phyloP scores from a whole-genome alignment of 2,329 filamentous ascomycete genomes.

The Fusarium verrucosum region DNA sequence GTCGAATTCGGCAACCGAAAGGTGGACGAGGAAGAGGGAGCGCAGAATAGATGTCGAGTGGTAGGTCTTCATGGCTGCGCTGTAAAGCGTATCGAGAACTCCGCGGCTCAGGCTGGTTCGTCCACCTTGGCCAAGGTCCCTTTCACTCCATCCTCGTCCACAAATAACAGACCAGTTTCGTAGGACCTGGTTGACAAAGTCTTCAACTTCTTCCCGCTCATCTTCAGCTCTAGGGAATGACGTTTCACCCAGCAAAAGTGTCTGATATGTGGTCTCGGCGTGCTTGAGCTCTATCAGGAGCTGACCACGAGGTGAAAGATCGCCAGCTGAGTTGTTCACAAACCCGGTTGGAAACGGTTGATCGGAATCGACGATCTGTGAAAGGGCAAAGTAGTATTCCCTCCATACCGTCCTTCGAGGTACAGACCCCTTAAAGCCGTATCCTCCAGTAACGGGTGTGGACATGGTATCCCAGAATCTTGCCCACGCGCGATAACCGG shows the following conservation, averaged over 20 bases:
- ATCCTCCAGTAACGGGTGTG: constrained; percentile 60
- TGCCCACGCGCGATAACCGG: constrained; percentile 73
- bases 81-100: constrained; percentile 88
- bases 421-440: constrained; percentile 66
- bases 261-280: constrained; percentile 82
- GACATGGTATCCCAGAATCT: constrained; percentile 70
- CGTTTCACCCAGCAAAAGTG: constrained; percentile 78
- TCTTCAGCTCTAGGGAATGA: constrained; percentile 86
- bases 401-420: constrained; percentile 79
- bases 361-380: constrained; percentile 75
- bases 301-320: constrained; percentile 66
- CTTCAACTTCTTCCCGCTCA: constrained; percentile 80
- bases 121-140: constrained; percentile 83
- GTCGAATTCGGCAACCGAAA: constrained; percentile 89
- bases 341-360: constrained; percentile 66
- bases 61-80: constrained; percentile 90
- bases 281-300: constrained; percentile 80
- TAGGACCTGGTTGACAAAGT: constrained; percentile 81
- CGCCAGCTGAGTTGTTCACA: constrained; percentile 52
- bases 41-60: constrained; percentile 91
- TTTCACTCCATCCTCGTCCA: constrained; percentile 80
- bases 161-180: constrained; percentile 86
- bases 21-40: constrained; percentile 86
- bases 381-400: constrained; percentile 83
- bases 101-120: constrained; percentile 78